Base-by-base conservation (phyloP, 192 early-diverging fungal species). In the Kickxella alabastrina region DNA sequence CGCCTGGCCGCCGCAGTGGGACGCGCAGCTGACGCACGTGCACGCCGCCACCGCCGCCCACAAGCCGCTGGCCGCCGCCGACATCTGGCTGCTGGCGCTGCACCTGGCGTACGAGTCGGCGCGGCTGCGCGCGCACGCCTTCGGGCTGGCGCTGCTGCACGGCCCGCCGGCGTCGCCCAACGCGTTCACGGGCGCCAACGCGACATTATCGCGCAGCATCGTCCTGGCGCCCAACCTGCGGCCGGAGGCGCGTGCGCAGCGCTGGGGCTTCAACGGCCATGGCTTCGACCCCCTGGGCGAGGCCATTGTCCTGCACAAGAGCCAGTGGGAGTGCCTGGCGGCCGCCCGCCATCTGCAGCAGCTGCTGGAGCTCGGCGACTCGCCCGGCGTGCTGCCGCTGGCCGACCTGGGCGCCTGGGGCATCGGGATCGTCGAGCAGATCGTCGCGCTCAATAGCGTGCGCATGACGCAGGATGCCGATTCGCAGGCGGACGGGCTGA, bases 51-150 rank as follows among this genome's bases (percentile, higher is more conserved):
- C 39, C 42, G 22, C 18, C 10, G 36, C 25, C 10, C 26, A 27
- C 17, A 26, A 41, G 38, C 44, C 49, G n/a, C 12, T 51, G 6
- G 46, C 44, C 15, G 34, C 6, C 18, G 40, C 27, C 13, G 70
- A 73, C 37, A 19, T 50, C 10, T 62, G 57, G 62, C 54, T 73
- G 44, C 19, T 52, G 5, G 24, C 43, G 10, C 34, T 66, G 7
- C 32, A 44, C 18, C 21, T 53, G 26, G 51, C 54, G 45, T 45
- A 51, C 54, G 52, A 65, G 28, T 43, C 52, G 36, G 21, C 36
- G n/a, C 54, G 70, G 0, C 54, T 73, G 17, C 58, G 63, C 8
- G 46, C 46, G 9, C 54, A 65, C 45, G 58, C 62, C 43, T 36
- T 50, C 0, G 62, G 58, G 2, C 35, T 73, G 8, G 50, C 46